Base-by-base conservation (phyloP, 441 rosid genomes). In the Flueggea neowawraea region DNA sequence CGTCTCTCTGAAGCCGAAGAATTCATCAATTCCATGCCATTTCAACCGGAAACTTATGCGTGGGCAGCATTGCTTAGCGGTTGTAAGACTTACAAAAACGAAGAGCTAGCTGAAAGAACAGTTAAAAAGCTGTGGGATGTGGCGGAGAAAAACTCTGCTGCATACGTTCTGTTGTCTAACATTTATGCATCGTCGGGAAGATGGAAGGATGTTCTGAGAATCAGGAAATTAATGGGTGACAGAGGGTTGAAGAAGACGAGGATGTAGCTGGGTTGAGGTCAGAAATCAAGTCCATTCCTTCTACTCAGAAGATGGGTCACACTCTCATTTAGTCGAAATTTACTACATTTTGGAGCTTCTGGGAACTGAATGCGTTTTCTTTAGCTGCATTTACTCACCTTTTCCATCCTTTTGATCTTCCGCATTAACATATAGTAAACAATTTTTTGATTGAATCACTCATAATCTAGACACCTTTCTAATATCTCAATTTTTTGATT, bases 191-290 rank as follows among this genome's bases (percentile, higher is more conserved):
- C 84, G 22, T 74, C 74, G 43, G 88, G 88, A 48, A 79, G 75
- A 61, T 82, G 91, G 91, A 51, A 12, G 44, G 83, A 82, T 69
- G 88, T 74, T 41, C 49, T 75, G 58, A 73, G 72, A 6, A 65
- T 83, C 16, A 63, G 90, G 75, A 80, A 75, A 44, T 16, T 82
- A 60, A 85, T 85, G 90, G 78, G 41, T 64, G 75, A 70, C 59
- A 85, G 78, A 47, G 86, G 86, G 16, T 64, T 85, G 80, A 85
- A 74, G 69, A 85, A 82, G 74, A 77, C 43, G 65, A 0, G 88
- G 88, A n/a, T 85, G 75, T 63, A 82, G 86, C 62, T 85, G 88
- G 91, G 57, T 77, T 48, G 89, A 86, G 74, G 74, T 83, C 49
- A 78, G 74, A 68, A 76, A 60, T 68, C 62, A 16, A 58, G 71